Evolutionary conservation across 495 filamentous ascomycete species (phyloP).

Genomic region (Immersiella caudata): DNA sequence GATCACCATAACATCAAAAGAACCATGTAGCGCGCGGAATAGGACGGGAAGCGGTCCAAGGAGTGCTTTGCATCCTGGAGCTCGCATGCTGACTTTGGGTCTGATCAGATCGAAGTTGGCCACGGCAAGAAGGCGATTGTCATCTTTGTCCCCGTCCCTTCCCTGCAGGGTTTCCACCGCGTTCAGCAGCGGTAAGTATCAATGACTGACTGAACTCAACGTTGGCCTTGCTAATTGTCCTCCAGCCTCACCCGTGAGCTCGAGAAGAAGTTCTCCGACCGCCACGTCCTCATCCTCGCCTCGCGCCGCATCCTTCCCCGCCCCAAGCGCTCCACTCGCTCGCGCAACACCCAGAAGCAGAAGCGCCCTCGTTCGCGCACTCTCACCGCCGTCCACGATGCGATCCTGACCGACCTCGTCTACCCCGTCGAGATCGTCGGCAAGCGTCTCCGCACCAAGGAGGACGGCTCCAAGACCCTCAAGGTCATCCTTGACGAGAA

Average conservation of each 20-base stretch:
- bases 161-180: constrained; percentile 93
- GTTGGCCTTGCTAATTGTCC: constrained; percentile 26
- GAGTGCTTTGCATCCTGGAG: constrained; percentile 56
- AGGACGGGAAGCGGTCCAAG: constrained; percentile 72
- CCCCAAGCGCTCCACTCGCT: constrained; percentile 93
- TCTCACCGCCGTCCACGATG: constrained; percentile 95
- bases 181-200: constrained; percentile 93
- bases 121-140: constrained; percentile 99
- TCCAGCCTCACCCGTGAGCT: constrained; percentile 95
- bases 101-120: constrained; percentile 92
- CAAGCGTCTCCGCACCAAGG: constrained; percentile 94
- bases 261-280: constrained; percentile 99
- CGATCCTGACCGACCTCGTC: constrained; percentile 93
- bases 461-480: constrained; percentile 94
- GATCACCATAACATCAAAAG: constrained; percentile 36
- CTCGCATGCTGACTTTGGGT: constrained; percentile 69
- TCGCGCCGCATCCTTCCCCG: constrained; percentile 97
- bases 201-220: background rate
- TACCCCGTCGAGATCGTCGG: constrained; percentile 99
- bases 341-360: constrained; percentile 90
- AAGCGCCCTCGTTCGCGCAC: constrained; percentile 98
- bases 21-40: constrained; percentile 53
- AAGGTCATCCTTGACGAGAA: constrained; percentile 99
- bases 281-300: constrained; percentile 97
- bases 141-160: constrained; percentile 99